Percentiles rank a stretch among this genome's conserved stretches.
These are phyloP conservation scores for Herpotrichia juniperi DNA, from an alignment of 2,329 filamentous ascomycete species.

Conservation along the genomic window DNA sequence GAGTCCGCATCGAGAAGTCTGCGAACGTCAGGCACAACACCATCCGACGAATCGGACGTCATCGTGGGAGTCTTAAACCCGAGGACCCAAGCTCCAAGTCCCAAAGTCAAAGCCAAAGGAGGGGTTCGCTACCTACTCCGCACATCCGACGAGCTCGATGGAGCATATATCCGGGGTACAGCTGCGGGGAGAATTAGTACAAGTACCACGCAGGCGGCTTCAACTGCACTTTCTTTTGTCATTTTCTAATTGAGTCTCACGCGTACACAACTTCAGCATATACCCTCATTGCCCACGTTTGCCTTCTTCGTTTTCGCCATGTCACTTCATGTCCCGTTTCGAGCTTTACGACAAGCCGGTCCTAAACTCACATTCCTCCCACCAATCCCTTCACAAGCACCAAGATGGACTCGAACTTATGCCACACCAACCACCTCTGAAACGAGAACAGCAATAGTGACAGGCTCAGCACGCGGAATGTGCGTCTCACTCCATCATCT, in stretches of 20 bases:
- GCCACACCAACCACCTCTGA: conserved; percentile 23
- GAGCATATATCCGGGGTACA: conserved; percentile 9
- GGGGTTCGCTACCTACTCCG: conserved; percentile 34
- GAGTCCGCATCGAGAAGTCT: no score
- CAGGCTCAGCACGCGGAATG: conserved; percentile 47
- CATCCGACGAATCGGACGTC: background rate
- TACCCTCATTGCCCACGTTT: no score
- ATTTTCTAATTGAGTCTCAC: no score
- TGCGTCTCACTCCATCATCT: conserved; percentile 17
- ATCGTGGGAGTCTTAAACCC: background rate
- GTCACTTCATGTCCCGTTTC: conserved; percentile 27
- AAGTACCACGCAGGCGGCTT: no score
- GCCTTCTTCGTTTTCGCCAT: conserved; percentile 15
- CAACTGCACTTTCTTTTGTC: no score
- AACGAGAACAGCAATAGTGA: conserved; percentile 44
- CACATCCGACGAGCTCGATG: conserved; percentile 22
- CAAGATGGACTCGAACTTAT: conserved; percentile 32
- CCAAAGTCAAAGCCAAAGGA: conserved; percentile 14
- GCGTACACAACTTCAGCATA: no score
- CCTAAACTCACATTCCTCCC: conserved; percentile 16
- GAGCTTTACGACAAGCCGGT: conserved; percentile 26
- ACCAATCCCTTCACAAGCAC: conserved; percentile 18
- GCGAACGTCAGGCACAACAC: background rate
- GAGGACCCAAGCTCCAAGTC: background rate
- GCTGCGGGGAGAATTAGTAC: conserved; percentile 13